Evolutionary conservation across 768 basidiomycete genomes (phyloP).

Genomic region (Mycena chlorophos): DNA sequence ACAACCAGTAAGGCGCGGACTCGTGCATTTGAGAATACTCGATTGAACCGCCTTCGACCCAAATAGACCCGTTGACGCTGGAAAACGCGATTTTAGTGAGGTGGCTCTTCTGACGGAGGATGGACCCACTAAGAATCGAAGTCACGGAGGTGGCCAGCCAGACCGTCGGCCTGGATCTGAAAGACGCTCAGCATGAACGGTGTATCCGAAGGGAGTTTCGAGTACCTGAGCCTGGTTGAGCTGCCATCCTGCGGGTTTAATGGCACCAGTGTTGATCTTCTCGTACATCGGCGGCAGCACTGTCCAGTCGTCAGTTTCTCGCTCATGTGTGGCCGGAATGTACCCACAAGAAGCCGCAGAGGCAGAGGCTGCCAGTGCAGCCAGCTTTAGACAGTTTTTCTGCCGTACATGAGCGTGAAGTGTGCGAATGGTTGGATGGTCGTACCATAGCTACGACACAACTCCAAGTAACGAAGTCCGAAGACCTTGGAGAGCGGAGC

Average conservation of each 20-base stretch:
- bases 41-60: constrained; percentile 42
- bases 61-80: constrained; percentile 45
- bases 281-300: constrained; percentile 34
- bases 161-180: constrained; percentile 39
- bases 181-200: background rate
- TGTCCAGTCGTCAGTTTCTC: constrained; percentile 14
- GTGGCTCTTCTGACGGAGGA: background rate
- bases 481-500: background rate
- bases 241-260: constrained; percentile 43
- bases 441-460: background rate
- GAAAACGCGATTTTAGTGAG: background rate
- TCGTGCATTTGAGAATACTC: constrained; percentile 49
- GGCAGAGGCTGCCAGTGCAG: background rate
- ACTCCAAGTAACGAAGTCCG: background rate
- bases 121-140: constrained; percentile 39
- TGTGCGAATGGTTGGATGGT: background rate
- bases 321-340: background rate
- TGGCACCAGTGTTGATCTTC: constrained; percentile 35
- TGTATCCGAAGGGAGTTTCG: background rate
- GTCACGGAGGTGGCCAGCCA: constrained; percentile 43
- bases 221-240: constrained; percentile 35
- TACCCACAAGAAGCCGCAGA: constrained; percentile 3
- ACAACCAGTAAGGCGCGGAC: constrained; percentile 47
- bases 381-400: background rate
- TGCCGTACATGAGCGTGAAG: background rate